Percentiles rank a stretch among this genome's conserved stretches.
Evolutionary conservation across 148 eudicot species (phyloP).

Genomic region (Camellia japonica): DNA sequence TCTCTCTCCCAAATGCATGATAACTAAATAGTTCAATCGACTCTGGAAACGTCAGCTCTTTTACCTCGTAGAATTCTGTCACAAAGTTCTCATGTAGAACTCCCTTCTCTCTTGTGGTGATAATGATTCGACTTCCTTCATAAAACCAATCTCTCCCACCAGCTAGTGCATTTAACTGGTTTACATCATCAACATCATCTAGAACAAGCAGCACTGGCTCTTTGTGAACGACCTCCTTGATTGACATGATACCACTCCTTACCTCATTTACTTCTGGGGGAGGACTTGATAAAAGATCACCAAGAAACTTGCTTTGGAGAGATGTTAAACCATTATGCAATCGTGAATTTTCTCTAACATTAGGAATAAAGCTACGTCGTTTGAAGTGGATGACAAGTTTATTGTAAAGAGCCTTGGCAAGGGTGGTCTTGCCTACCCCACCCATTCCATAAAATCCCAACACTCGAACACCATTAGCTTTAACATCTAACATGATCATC

Average conservation of each 20-base stretch:
- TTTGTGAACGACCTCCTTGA: conserved; percentile 16
- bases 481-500: conserved; percentile 7
- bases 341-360: conserved; percentile 35
- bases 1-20: conserved; percentile 51
- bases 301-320: conserved; percentile 27
- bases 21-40: conserved; percentile 48
- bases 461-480: neutral
- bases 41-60: conserved; percentile 24
- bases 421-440: conserved; percentile 58
- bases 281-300: conserved; percentile 17
- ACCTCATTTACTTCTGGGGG: conserved; percentile 3
- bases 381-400: conserved; percentile 39
- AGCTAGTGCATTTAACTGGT: conserved; percentile 28
- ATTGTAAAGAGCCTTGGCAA: conserved; percentile 62
- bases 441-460: conserved; percentile 13
- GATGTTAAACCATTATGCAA: conserved; percentile 22
- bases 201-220: conserved; percentile 44
- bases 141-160: conserved; percentile 33
- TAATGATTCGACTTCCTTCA: conserved; percentile 53
- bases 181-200: conserved; percentile 45
- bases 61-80: conserved; percentile 42
- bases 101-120: conserved; percentile 42
- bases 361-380: conserved; percentile 42
- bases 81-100: conserved; percentile 8
- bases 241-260: conserved; percentile 10